Evolutionary conservation across 805 yeast genomes (phyloP).

Genomic region (Cyberlindnera misumaiensis): DNA sequence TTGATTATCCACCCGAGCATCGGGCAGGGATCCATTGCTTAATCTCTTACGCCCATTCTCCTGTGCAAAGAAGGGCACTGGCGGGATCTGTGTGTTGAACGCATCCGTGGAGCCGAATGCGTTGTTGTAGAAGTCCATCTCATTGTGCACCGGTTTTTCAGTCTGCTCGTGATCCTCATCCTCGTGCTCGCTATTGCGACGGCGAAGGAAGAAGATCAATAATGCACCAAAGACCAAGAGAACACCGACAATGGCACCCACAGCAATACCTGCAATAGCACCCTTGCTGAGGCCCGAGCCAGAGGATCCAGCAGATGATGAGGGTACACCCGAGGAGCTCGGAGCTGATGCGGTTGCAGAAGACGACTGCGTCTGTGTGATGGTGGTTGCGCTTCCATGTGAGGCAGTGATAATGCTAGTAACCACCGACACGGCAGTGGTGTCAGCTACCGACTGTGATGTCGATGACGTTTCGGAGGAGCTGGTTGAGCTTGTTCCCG

Average conservation of each 20-base stretch:
- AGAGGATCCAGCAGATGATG: not conserved
- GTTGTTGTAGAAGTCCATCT: slow-evolving; percentile 5
- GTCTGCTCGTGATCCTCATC: slow-evolving; percentile 9
- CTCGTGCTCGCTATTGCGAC: slow-evolving; percentile 10
- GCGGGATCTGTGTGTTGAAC: slow-evolving; percentile 10
- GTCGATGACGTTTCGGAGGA: slow-evolving; percentile 10
- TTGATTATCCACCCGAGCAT: slow-evolving; percentile 31
- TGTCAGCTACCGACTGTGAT: slow-evolving; percentile 2
- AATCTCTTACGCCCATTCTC: slow-evolving; percentile 39
- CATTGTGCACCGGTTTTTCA: slow-evolving; percentile 12
- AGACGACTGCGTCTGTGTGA: slow-evolving; percentile 8
- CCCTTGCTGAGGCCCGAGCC: slow-evolving; percentile 27
- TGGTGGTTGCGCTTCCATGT: slow-evolving; percentile 8
- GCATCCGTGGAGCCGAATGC: slow-evolving; percentile 8
- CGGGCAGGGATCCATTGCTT: slow-evolving; percentile 51
- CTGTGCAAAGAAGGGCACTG: slow-evolving; percentile 19
- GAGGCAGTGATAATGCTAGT: slow-evolving; percentile 18
- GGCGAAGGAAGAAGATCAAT: slow-evolving; percentile 13
- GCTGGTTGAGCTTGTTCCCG: slow-evolving; percentile 8
- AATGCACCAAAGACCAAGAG: slow-evolving; percentile 28
- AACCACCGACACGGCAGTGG: slow-evolving; percentile 6
- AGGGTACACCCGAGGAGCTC: slow-evolving; percentile 8
- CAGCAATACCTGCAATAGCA: slow-evolving; percentile 57
- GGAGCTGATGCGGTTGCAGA: slow-evolving; percentile 5
- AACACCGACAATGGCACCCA: slow-evolving; percentile 44